Percentiles rank a stretch among this genome's conserved stretches.
phyloP scores from a whole-genome alignment of 805 yeast species.

The Geotrichum ghanense region DNA sequence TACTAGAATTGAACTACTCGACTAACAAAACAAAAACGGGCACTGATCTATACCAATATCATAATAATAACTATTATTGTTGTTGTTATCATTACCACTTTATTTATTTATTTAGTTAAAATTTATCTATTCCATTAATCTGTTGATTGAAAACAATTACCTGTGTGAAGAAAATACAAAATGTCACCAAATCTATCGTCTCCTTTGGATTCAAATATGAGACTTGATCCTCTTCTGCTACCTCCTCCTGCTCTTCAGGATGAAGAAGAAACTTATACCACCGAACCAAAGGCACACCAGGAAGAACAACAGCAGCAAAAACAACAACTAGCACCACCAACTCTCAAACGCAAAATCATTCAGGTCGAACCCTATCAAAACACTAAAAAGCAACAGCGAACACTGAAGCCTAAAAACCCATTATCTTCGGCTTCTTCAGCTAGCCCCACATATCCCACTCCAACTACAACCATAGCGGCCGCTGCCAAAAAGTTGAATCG shows the following conservation, averaged over 20 bases:
- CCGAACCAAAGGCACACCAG: not conserved
- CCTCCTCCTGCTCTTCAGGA: conserved; percentile 2
- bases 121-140: too few relatives aligned
- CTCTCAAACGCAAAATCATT: not conserved
- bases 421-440: not conserved
- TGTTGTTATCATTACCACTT: too few relatives aligned
- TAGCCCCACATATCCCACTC: not conserved
- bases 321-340: too few relatives aligned
- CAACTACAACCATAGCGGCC: not conserved
- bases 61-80: too few relatives aligned
- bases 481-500: conserved; percentile 37
- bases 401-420: conserved; percentile 4
- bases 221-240: not conserved
- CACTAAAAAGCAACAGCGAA: conserved; percentile 5
- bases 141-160: too few relatives aligned
- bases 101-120: too few relatives aligned
- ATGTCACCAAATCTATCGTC: too few relatives aligned
- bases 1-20: too few relatives aligned
- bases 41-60: too few relatives aligned
- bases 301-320: too few relatives aligned
- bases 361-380: not conserved
- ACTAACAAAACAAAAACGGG: too few relatives aligned
- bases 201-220: not conserved
- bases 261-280: not conserved
- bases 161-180: too few relatives aligned